Conservation (phyloP, 805 yeast species). For the Metschnikowia henanensis region DNA sequence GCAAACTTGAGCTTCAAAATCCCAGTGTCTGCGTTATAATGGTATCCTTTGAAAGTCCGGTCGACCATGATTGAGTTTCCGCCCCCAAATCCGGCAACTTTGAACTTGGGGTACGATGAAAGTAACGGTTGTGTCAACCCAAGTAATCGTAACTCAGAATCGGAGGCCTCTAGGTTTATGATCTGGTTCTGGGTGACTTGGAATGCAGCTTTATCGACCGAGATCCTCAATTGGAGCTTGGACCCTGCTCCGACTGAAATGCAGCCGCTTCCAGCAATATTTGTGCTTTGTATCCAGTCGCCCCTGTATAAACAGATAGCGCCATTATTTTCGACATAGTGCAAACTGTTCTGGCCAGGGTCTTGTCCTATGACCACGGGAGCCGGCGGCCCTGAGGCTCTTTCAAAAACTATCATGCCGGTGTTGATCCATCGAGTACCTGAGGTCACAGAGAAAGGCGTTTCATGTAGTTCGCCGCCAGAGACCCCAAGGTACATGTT, state of each 20-base stretch:
- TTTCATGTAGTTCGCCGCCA: constrained; percentile 13
- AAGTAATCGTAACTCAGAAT: not conserved
- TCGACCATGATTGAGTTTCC: constrained; percentile 4
- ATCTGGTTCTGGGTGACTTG: constrained; percentile 1
- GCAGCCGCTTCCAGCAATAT: constrained; percentile 28
- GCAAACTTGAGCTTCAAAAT: constrained; percentile 6
- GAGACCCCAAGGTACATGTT: constrained; percentile 23
- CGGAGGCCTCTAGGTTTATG: constrained; percentile 3
- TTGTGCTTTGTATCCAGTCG: constrained; percentile 23
- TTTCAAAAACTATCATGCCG: constrained; percentile 9
- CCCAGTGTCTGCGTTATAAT: constrained; percentile 6
- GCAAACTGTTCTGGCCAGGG: not conserved
- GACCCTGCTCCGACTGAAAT: constrained; percentile 7
- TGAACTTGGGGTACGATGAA: constrained; percentile 1
- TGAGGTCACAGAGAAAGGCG: constrained; percentile 4
- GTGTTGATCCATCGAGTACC: constrained; percentile 5
- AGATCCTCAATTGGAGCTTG: constrained; percentile 1
- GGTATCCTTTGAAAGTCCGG: constrained; percentile 1
- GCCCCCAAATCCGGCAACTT: constrained; percentile 11
- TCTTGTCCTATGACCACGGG: not conserved
- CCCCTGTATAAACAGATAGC: constrained; percentile 26
- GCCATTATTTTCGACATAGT: constrained; percentile 24
- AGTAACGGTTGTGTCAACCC: constrained; percentile 3
- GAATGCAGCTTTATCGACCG: not conserved
- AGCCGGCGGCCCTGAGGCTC: not conserved